Evolutionary conservation across 108 stramenopile species (phyloP).

Genomic region (Hondaea fermentalgiana): DNA sequence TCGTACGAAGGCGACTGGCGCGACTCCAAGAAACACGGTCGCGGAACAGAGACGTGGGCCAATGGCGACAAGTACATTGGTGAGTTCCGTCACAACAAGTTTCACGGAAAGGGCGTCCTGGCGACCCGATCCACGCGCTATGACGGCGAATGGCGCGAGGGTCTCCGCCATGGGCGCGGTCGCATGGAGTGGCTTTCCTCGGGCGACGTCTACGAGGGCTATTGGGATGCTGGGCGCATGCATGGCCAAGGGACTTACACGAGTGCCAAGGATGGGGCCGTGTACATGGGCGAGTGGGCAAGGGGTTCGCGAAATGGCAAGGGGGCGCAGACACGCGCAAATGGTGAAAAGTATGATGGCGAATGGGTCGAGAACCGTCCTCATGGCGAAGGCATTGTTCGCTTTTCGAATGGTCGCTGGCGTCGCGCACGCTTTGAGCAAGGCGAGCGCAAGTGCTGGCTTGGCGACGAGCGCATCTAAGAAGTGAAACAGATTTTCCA

Average conservation of each 20-base stretch:
- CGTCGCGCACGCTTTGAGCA: not conserved
- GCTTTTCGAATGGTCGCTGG: not conserved
- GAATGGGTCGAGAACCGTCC: constrained; percentile 20
- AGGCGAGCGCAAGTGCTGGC: not conserved
- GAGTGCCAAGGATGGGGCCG: not conserved
- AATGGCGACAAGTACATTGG: constrained; percentile 23
- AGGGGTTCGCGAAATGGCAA: constrained; percentile 33
- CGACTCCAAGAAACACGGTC: constrained; percentile 29
- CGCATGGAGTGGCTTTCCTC: not conserved
- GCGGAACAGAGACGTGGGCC: constrained; percentile 3
- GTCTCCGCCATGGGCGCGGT: constrained; percentile 12
- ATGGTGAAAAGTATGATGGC: constrained; percentile 37
- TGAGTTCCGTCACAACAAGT: not conserved
- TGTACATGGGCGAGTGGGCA: constrained; percentile 25
- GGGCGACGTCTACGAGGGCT: not conserved
- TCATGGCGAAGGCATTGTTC: not conserved
- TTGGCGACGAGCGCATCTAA: not conserved
- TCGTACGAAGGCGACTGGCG: constrained; percentile 35
- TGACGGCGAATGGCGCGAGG: constrained; percentile 22
- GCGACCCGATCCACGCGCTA: not conserved
- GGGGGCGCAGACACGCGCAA: constrained; percentile 29
- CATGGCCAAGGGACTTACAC: constrained; percentile 22
- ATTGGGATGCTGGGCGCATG: constrained; percentile 20
- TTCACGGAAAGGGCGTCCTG: not conserved
- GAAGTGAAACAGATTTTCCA: too few species aligned